Conservation (phyloP, 2,329 filamentous ascomycete genomes). For the Trichoderma sp. region DNA sequence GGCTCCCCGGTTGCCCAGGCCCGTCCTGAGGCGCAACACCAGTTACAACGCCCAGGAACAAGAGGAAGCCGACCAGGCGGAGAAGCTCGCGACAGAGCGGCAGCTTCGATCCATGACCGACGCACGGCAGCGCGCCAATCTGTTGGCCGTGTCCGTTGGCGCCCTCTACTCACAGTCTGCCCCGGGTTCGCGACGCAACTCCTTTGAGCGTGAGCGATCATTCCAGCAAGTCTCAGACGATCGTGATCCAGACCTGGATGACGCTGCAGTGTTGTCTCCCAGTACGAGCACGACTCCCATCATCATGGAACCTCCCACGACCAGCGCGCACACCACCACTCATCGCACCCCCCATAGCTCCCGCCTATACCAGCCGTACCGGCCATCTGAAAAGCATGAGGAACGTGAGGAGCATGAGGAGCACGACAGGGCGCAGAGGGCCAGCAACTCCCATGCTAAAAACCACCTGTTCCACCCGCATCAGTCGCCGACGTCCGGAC, state of each 20-base stretch:
- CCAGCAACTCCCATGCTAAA: conserved; percentile 41
- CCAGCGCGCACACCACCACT: conserved; percentile 29
- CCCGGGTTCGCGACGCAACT: conserved; percentile 43
- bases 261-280: conserved; percentile 30
- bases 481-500: conserved; percentile 41
- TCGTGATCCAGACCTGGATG: conserved; percentile 28
- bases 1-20: conserved; percentile 38
- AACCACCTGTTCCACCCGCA: conserved; percentile 39
- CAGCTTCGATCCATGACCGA: conserved; percentile 46
- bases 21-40: conserved; percentile 48
- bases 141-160: conserved; percentile 45
- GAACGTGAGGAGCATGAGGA: conserved; percentile 30
- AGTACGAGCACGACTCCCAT: conserved; percentile 18
- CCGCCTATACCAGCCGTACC: conserved; percentile 31
- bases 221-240: conserved; percentile 42
- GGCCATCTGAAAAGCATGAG: conserved; percentile 33
- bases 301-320: not conserved
- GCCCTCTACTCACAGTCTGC: conserved; percentile 40
- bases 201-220: conserved; percentile 38
- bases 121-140: conserved; percentile 45
- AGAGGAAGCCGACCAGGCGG: conserved; percentile 46
- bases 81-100: conserved; percentile 43
- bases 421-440: conserved; percentile 40
- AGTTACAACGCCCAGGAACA: conserved; percentile 48
- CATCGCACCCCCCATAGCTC: conserved; percentile 33